Evolutionary conservation across 176 grass and related monocot species (phyloP).

Genomic region (Pharus latifolius): DNA sequence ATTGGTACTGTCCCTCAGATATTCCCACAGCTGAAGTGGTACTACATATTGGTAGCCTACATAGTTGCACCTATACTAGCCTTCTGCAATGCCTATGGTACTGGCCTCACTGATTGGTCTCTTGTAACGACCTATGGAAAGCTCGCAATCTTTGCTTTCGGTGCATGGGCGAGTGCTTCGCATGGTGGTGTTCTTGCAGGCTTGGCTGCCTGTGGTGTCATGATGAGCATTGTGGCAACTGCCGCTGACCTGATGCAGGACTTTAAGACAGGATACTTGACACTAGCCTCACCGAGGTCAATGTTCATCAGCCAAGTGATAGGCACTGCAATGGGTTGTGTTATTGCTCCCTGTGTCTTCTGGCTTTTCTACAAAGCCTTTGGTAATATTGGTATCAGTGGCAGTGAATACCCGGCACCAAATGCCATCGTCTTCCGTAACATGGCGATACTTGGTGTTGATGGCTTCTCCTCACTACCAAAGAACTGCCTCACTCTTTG

Average conservation of each 20-base stretch:
- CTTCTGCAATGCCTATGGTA: constrained; percentile 29
- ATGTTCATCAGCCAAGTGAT: constrained; percentile 29
- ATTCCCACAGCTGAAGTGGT: constrained; percentile 30
- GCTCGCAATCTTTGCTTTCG: constrained; percentile 19
- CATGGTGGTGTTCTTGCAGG: constrained; percentile 17
- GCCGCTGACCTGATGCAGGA: constrained; percentile 24
- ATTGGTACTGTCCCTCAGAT: constrained; percentile 15
- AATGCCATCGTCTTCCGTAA: constrained; percentile 13
- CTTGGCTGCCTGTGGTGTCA: constrained; percentile 17
- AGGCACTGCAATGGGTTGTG: constrained; percentile 19
- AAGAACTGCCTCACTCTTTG: constrained; percentile 16
- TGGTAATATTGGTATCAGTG: not conserved
- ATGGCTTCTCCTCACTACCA: constrained; percentile 20
- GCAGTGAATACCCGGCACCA: constrained; percentile 15
- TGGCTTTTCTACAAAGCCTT: constrained; percentile 29
- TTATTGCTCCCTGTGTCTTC: constrained; percentile 21
- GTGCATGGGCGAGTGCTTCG: constrained; percentile 11
- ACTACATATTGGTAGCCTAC: constrained; percentile 26
- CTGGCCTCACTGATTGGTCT: constrained; percentile 27
- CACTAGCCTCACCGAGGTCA: constrained; percentile 21
- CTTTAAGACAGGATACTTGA: constrained; percentile 23
- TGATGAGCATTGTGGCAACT: constrained; percentile 24
- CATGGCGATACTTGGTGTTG: constrained; percentile 9
- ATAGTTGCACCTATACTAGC: constrained; percentile 11
- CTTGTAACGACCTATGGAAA: constrained; percentile 18